Evolutionary conservation across 2,329 filamentous ascomycete species (phyloP), one percentile per base, ranked within the genome.

Genomic region (Verticillium nonalfalfae): DNA sequence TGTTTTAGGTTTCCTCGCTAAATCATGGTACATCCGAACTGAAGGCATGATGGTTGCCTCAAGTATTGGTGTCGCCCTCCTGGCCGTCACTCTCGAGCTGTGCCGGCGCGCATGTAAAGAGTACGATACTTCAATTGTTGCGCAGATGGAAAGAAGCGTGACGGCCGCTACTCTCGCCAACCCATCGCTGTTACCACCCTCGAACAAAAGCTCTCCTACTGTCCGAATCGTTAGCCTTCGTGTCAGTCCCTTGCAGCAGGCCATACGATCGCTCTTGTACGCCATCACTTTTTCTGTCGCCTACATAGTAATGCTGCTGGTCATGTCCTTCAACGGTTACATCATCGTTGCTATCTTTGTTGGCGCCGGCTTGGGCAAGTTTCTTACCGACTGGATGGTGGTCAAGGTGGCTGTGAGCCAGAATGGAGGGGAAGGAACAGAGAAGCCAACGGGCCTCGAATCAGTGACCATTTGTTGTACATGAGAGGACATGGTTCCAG

Each of bases 291-390:
- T 62, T 6, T 59, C 55, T n/a, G 45, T 62, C 4, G 61, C 61
- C 6, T 62, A 62, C 2, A 39, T 62, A 7, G 45, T 62, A 21
- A 62, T 62, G 61, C 7, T 62, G 3, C 36, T 62, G 0, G 61
- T 57, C 18, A 62, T 62, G 61, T 62, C 60, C 14, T 62, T 62
- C 26, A 62, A 62, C 39, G 61, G 61, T 1, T 62, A 62, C 36
- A 56, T 62, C 45, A 62, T 62, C 7, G 52, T 62, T 4, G 57
- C 61, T 7, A 60, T 62, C 34, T 34, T 62, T 6, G 3, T 83
- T 40, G 81, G 81, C 2, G 78, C 78, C 2, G 76, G 78, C 3
- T 64, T 83, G 52, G 81, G 81, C 60, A 83, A 83, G 70, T 82
- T 82, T 65, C 64, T 81, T 9, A 81, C 76, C 64, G 80, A 82